These are phyloP conservation scores for Ogataea chonburiensis DNA, from an alignment of 805 yeast genomes.

Conservation along the genomic window DNA sequence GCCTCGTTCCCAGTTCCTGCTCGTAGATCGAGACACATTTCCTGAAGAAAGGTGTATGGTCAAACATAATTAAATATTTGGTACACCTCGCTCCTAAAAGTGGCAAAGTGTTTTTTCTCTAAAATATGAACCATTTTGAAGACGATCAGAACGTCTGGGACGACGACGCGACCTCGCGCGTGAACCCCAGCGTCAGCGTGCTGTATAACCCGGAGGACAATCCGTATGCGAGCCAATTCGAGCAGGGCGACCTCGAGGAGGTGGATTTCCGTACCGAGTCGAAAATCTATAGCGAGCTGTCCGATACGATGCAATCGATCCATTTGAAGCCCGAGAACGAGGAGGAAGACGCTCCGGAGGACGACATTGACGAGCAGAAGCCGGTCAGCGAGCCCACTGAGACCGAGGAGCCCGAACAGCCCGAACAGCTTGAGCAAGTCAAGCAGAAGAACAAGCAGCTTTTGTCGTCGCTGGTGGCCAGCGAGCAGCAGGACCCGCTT, in stretches of 20 bases:
- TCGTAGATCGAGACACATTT: slow-evolving; percentile 47
- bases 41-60: slow-evolving; percentile 46
- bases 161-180: slow-evolving; percentile 48
- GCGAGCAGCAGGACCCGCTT: slow-evolving; percentile 27
- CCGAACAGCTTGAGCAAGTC: slow-evolving; percentile 21
- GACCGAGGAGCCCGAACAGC: slow-evolving; percentile 15
- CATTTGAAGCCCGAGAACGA: slow-evolving; percentile 11
- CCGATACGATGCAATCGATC: slow-evolving; percentile 25
- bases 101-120: slow-evolving; percentile 11
- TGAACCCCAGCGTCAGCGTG: slow-evolving; percentile 29
- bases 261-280: slow-evolving; percentile 23
- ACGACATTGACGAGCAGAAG: slow-evolving; percentile 6
- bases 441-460: slow-evolving; percentile 36
- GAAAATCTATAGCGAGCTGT: slow-evolving; percentile 17
- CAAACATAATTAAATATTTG: slow-evolving; percentile 37
- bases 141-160: slow-evolving; percentile 47
- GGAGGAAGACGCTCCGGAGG: slow-evolving; percentile 10
- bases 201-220: slow-evolving; percentile 24
- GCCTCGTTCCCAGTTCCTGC: slow-evolving; percentile 14
- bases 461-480: slow-evolving; percentile 44
- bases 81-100: slow-evolving; percentile 14
- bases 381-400: slow-evolving; percentile 16
- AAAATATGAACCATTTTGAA: slow-evolving; percentile 25
- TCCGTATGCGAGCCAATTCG: slow-evolving; percentile 23
- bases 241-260: slow-evolving; percentile 19